Evolutionary conservation across 2,329 filamentous ascomycete genomes (phyloP).

Genomic region (Phialemoniopsis sp.): DNA sequence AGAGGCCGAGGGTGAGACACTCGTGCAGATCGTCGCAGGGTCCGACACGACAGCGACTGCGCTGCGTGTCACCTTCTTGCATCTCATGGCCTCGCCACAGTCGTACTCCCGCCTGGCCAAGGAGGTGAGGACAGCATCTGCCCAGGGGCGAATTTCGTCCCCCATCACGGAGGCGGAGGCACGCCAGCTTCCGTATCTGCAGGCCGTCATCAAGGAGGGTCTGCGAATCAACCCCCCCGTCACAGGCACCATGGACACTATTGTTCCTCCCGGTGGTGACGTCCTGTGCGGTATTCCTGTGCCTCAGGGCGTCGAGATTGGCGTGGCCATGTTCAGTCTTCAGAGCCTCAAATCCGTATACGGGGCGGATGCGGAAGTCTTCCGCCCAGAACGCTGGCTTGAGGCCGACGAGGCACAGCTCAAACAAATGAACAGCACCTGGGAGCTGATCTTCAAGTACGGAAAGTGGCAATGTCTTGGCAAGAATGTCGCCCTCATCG

Average conservation of each 20-base stretch:
- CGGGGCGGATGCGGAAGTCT: slow-evolving; percentile 31
- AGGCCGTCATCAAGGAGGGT: slow-evolving; percentile 45
- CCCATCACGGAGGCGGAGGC: slow-evolving; percentile 29
- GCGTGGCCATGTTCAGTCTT: slow-evolving; percentile 33
- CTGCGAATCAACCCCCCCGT: slow-evolving; percentile 41
- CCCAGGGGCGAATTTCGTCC: slow-evolving; percentile 19
- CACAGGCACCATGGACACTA: slow-evolving; percentile 21
- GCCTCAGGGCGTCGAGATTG: slow-evolving; percentile 41
- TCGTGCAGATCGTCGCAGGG: slow-evolving; percentile 28
- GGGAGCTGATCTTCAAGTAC: slow-evolving; percentile 32
- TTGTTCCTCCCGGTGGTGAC: slow-evolving; percentile 30
- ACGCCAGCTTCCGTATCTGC: slow-evolving; percentile 37
- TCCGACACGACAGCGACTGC: slow-evolving; percentile 22
- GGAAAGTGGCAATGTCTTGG: slow-evolving; percentile 35
- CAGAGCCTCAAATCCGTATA: slow-evolving; percentile 28
- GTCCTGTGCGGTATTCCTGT: slow-evolving; percentile 32
- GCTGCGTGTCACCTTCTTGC: slow-evolving; percentile 18
- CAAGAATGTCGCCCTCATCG: slow-evolving; percentile 32
- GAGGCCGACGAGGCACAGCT: slow-evolving; percentile 18
- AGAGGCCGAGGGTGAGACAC: slow-evolving; percentile 38
- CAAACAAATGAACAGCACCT: slow-evolving; percentile 3
- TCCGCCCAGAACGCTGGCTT: slow-evolving; percentile 41
- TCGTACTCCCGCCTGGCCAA: slow-evolving; percentile 13
- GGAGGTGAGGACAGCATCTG: slow-evolving; percentile 29
- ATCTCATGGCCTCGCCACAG: slow-evolving; percentile 15